Percentiles rank a stretch among this genome's conserved stretches.
phyloP scores from a whole-genome alignment of 352 stramenopile species.

The Phytophthora tubulina region DNA sequence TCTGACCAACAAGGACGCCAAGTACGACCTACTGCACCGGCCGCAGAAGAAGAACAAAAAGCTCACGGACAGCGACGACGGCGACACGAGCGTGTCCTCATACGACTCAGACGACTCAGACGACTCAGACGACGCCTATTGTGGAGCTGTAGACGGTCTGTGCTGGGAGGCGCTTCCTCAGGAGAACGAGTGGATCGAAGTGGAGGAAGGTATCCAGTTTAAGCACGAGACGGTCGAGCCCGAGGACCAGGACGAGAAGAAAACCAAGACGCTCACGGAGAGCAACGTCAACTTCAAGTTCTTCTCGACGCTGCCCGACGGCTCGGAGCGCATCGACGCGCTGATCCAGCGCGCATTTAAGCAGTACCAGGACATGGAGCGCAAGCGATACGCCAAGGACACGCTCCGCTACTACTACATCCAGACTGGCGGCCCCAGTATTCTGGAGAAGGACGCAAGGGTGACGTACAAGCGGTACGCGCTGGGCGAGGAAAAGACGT shows the following conservation, averaged over 20 bases:
- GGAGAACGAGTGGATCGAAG: conserved; percentile 54
- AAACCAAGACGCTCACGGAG: conserved; percentile 35
- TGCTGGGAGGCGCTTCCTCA: conserved; percentile 50
- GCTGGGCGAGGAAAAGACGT: conserved; percentile 88
- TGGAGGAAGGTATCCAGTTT: conserved; percentile 42
- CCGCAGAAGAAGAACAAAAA: conserved; percentile 26
- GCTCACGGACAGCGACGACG: conserved; percentile 23
- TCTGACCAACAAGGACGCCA: conserved; percentile 46
- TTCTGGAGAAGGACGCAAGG: conserved; percentile 22
- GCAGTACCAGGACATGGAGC: conserved; percentile 47
- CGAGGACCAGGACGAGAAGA: conserved; percentile 32
- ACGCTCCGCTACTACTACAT: conserved; percentile 62
- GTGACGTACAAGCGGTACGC: conserved; percentile 78
- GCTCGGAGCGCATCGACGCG: conserved; percentile 50
- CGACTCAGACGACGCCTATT: conserved; percentile 30
- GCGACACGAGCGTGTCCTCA: conserved; percentile 25
- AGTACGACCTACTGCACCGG: conserved; percentile 50
- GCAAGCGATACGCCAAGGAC: conserved; percentile 45
- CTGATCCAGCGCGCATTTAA: conserved; percentile 48
- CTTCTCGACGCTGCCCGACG: conserved; percentile 37
- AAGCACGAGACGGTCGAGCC: conserved; percentile 40
- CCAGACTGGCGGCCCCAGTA: conserved; percentile 27
- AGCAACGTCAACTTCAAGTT: conserved; percentile 42
- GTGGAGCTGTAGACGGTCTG: conserved; percentile 47
- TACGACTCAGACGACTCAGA: conserved; percentile 29